Conservation (phyloP, 768 basidiomycete genomes). For the Leccinum obscurum region DNA sequence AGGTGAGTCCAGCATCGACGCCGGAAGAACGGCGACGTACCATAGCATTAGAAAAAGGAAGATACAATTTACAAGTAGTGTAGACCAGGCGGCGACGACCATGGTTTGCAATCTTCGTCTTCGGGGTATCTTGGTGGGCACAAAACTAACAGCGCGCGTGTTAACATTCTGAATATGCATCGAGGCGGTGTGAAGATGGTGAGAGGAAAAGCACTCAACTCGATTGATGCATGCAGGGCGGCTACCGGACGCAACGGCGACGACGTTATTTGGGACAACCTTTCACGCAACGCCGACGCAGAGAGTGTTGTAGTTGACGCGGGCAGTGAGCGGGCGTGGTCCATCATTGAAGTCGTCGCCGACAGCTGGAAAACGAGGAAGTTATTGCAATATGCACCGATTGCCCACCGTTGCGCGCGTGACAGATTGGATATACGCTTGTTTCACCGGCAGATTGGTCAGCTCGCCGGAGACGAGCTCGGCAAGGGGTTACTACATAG, state of each 20-base stretch:
- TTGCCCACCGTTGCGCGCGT: background rate
- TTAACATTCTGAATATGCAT: constrained; percentile 2
- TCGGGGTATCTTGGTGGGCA: constrained; percentile 81
- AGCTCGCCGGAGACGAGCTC: too few relatives aligned
- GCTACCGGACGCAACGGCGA: constrained; percentile 63
- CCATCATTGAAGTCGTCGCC: constrained; percentile 29
- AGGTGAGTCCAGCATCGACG: background rate
- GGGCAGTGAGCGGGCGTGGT: constrained; percentile 31
- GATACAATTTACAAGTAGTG: constrained; percentile 67
- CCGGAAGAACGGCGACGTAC: constrained; percentile 43
- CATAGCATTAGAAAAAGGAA: constrained; percentile 77
- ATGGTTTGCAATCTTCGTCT: constrained; percentile 87
- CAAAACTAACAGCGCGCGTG: constrained; percentile 54
- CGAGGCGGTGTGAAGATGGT: background rate
- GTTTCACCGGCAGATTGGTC: background rate
- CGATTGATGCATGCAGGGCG: constrained; percentile 69
- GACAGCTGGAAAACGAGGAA: background rate
- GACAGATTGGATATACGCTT: background rate
- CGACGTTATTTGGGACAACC: constrained; percentile 59
- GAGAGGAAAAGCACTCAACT: constrained; percentile 45
- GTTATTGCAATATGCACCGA: background rate
- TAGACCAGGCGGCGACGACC: constrained; percentile 85
- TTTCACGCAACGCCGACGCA: constrained; percentile 59
- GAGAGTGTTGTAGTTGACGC: constrained; percentile 54
- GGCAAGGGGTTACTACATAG: too few relatives aligned